These are phyloP conservation scores for Aspergillus sp. DNA, from an alignment of 2,329 filamentous ascomycete species.

Conservation along the genomic window DNA sequence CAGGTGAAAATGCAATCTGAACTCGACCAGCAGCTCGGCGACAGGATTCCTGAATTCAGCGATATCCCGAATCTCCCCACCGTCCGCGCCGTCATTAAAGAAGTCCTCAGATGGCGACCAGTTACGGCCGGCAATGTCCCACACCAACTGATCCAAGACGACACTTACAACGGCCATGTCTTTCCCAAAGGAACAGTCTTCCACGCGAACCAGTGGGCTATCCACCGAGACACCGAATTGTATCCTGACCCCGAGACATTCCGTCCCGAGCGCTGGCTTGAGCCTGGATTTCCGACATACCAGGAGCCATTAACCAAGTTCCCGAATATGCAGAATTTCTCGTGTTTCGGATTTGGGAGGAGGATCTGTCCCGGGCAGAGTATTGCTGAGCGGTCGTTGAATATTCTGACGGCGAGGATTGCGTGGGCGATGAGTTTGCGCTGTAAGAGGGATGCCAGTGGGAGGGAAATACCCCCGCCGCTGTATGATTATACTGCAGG, in stretches of 20 bases:
- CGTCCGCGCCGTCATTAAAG: not conserved
- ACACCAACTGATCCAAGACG: not conserved
- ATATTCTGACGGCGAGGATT: not conserved
- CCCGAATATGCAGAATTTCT: not conserved
- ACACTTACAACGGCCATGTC: not conserved
- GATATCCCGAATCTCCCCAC: not conserved
- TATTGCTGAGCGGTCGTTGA: not conserved
- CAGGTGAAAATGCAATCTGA: not conserved
- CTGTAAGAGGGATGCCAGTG: too few species aligned
- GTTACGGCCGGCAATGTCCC: not conserved
- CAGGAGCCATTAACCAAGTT: not conserved
- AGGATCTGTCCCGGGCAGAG: not conserved
- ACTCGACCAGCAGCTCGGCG: constrained; percentile 22
- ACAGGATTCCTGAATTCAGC: constrained; percentile 9
- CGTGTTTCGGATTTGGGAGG: not conserved
- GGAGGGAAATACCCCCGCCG: too few species aligned
- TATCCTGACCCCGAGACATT: not conserved
- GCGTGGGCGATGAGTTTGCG: not conserved
- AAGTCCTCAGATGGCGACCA: not conserved
- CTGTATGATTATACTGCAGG: too few species aligned
- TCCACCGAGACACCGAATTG: not conserved
- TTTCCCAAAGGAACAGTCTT: not conserved
- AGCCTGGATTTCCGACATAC: not conserved
- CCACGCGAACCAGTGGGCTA: not conserved
- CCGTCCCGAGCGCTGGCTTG: not conserved